Percentiles rank a stretch among this genome's conserved stretches.
phyloP scores from a whole-genome alignment of 305 asterid species.

The Nicotiana rustica region DNA sequence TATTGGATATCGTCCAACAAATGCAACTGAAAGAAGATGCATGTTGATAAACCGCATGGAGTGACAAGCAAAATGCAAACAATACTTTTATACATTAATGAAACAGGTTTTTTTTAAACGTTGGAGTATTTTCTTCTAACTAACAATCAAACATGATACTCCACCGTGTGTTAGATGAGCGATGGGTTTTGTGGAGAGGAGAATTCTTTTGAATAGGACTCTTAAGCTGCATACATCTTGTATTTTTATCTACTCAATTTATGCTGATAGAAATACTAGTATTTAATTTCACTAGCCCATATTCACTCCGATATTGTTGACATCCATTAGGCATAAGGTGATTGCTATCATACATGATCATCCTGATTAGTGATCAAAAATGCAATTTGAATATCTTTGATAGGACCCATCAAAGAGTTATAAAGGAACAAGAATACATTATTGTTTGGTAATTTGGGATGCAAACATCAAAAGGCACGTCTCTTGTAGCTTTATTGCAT shows the following conservation, averaged over 20 bases:
- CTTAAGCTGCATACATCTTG: neutral
- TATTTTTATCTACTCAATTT: neutral
- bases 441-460: constrained; percentile 8
- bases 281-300: neutral
- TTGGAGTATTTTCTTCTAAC: neutral
- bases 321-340: constrained; percentile 14
- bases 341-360: constrained; percentile 19
- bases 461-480: neutral
- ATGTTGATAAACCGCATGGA: neutral
- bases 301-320: neutral
- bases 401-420: neutral
- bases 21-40: neutral
- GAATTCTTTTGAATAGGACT: neutral
- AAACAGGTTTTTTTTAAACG: neutral
- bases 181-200: neutral
- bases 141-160: neutral
- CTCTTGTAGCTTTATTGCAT: neutral
- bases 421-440: neutral
- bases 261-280: constrained; percentile 19
- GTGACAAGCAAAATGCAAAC: neutral
- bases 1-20: neutral
- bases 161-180: neutral
- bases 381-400: neutral
- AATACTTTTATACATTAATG: neutral
- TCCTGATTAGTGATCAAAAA: constrained; percentile 24